Evolutionary conservation across 257 asterid species (phyloP).

Genomic region (Ilex aquifolium): DNA sequence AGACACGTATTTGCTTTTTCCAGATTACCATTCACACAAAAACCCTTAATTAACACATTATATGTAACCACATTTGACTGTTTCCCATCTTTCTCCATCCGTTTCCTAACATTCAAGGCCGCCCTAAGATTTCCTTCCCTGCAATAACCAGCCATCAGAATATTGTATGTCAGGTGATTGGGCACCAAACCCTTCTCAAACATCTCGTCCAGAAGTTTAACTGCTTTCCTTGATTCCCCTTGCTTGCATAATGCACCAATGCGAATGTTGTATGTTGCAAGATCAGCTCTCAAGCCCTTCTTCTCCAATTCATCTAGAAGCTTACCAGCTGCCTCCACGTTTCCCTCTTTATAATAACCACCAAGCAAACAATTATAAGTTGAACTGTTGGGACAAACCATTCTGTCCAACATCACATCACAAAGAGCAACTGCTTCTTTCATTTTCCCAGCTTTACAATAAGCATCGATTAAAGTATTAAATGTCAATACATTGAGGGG

Average conservation of each 20-base stretch:
- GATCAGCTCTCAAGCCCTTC: conserved; percentile 55
- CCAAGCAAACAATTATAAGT: conserved; percentile 78
- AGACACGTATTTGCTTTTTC: conserved; percentile 65
- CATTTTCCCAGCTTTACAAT: conserved; percentile 56
- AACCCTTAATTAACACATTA: conserved; percentile 72
- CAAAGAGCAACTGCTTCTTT: conserved; percentile 47
- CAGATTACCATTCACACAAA: conserved; percentile 48
- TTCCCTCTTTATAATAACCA: conserved; percentile 52
- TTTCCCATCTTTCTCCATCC: conserved; percentile 84
- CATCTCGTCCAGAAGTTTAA: conserved; percentile 71
- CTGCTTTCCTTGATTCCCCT: conserved; percentile 59
- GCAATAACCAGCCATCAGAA: conserved; percentile 64
- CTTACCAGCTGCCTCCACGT: conserved; percentile 36
- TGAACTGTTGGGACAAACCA: conserved; percentile 52
- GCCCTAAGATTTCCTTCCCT: conserved; percentile 52
- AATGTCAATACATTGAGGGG: conserved; percentile 42
- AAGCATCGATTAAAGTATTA: conserved; percentile 65
- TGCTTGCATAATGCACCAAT: conserved; percentile 61
- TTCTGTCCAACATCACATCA: conserved; percentile 48
- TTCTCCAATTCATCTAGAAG: conserved; percentile 61
- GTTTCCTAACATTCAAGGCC: conserved; percentile 58
- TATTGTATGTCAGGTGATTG: conserved; percentile 65
- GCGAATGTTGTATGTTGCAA: conserved; percentile 62
- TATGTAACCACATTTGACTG: conserved; percentile 68
- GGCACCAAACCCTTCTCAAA: conserved; percentile 47